Base-by-base conservation (phyloP, 768 basidiomycete species). In the Krasilnikovozyma curviuscula region DNA sequence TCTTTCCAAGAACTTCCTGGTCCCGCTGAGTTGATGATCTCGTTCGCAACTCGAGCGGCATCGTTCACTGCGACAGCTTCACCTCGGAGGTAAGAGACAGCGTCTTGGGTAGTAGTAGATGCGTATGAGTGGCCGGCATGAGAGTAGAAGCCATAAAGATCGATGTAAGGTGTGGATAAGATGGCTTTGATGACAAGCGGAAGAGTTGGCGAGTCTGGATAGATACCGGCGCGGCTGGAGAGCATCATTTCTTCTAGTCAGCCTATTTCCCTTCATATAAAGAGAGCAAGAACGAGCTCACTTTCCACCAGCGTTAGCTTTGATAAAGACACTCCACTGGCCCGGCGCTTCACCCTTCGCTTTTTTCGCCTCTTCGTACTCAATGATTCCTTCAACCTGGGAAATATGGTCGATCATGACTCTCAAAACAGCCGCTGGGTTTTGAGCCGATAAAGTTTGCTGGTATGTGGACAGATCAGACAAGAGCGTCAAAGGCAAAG, bases 111-210 rank as follows among this genome's bases (percentile, higher is more conserved):
- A 7, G 78, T 78, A 5, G 72, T 78, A 3, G 85, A 84, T 1
- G 71, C 77, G 56, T 86, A 88, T 1, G 81, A 71, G 56, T 81
- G 70, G 38, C 80, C 78, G 0, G 77, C 77, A 62, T 85, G 84
- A 46, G 73, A 76, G 54, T 86, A 88, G 62, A 86, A 86, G 6
- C 84, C 83, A 61, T 77, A 74, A n/a, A 86, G 67, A 3, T 70
- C 72, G 25, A 81, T 66, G 6, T 63, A 69, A 7, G 72, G 61
- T 1, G 81, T 79, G 3, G 61, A 63, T 30, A 80, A 64, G 12
- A 78, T 66, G 4, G 63, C 59, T 44, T 65, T 64, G 39, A 85
- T 61, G 45, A 85, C 69, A 8, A 65, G 62, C 38, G 69, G 67
- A 57, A 86, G 78, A 8, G 64, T 65, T 10, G 69, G 64, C 9